Conservation (phyloP, 257 asterid species). For the Craterostigma plantagineum region DNA sequence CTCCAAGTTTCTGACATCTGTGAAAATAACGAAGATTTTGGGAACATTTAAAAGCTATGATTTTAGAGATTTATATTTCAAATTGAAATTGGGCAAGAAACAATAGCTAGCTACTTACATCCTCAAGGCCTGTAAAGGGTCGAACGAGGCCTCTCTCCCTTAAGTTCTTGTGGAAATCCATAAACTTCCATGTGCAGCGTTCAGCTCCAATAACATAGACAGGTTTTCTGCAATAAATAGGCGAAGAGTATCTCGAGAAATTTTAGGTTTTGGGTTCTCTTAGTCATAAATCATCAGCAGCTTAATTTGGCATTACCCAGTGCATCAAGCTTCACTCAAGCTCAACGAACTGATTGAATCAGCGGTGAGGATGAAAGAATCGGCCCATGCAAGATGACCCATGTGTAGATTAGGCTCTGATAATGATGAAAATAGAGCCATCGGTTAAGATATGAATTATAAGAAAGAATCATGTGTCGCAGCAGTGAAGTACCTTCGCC, state of each 20-base stretch:
- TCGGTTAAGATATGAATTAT: conserved; percentile 12
- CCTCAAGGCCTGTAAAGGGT: conserved; percentile 94
- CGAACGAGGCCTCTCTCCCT: conserved; percentile 70
- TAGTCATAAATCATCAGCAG: conserved; percentile 8
- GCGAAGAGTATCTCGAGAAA: conserved; percentile 7
- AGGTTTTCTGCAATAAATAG: conserved; percentile 70
- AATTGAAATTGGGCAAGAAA: no score
- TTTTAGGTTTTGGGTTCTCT: not conserved
- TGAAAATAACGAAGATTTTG: no score
- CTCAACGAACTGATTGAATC: conserved; percentile 95
- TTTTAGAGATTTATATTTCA: no score
- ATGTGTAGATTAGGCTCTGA: conserved; percentile 89
- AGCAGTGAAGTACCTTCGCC: conserved; percentile 54
- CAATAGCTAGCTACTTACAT: no score
- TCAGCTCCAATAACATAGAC: conserved; percentile 89
- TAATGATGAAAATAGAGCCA: conserved; percentile 7
- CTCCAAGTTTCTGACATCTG: no score
- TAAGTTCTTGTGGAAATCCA: conserved; percentile 63
- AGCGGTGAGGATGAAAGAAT: conserved; percentile 71
- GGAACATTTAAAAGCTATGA: no score
- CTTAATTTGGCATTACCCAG: no score
- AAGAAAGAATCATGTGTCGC: conserved; percentile 2
- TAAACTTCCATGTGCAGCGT: conserved; percentile 73
- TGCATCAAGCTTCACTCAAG: conserved; percentile 98
- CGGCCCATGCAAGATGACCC: conserved; percentile 99